Conservation (phyloP, 768 basidiomycete genomes). For the Daedaleopsis sinensis region DNA sequence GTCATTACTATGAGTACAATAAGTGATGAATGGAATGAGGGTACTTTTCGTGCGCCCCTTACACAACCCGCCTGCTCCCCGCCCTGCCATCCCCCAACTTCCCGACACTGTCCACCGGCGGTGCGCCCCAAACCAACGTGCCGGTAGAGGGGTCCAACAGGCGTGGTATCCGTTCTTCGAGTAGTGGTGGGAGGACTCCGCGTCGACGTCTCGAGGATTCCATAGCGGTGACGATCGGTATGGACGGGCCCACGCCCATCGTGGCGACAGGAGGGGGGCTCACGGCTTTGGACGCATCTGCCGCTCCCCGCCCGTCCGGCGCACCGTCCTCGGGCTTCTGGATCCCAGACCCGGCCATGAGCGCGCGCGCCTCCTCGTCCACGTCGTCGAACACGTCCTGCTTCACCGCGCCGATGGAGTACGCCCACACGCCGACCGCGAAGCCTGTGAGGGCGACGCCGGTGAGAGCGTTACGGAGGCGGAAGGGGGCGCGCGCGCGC, state of each 20-base stretch:
- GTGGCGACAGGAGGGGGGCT: background rate
- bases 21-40: background rate
- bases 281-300: slow-evolving; percentile 25
- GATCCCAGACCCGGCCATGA: slow-evolving; percentile 39
- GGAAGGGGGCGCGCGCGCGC: slow-evolving; percentile 87
- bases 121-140: slow-evolving; percentile 75
- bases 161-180: slow-evolving; percentile 49
- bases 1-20: slow-evolving; percentile 18
- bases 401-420: slow-evolving; percentile 92
- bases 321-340: slow-evolving; percentile 30
- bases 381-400: slow-evolving; percentile 92
- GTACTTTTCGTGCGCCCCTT: slow-evolving; percentile 8
- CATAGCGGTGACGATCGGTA: too few species aligned
- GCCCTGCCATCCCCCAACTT: slow-evolving; percentile 38
- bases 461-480: slow-evolving; percentile 75
- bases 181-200: slow-evolving; percentile 48
- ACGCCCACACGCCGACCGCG: slow-evolving; percentile 82
- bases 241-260: too few species aligned
- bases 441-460: slow-evolving; percentile 75
- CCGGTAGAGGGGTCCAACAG: slow-evolving; percentile 63
- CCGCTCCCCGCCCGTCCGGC: slow-evolving; percentile 32
- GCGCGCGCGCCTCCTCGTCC: slow-evolving; percentile 72
- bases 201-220: slow-evolving; percentile 19
- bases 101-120: slow-evolving; percentile 64
- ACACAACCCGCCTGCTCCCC: slow-evolving; percentile 4